Conservation (phyloP, 1,284 basidiomycete genomes). For the Psilocybe mexicana region DNA sequence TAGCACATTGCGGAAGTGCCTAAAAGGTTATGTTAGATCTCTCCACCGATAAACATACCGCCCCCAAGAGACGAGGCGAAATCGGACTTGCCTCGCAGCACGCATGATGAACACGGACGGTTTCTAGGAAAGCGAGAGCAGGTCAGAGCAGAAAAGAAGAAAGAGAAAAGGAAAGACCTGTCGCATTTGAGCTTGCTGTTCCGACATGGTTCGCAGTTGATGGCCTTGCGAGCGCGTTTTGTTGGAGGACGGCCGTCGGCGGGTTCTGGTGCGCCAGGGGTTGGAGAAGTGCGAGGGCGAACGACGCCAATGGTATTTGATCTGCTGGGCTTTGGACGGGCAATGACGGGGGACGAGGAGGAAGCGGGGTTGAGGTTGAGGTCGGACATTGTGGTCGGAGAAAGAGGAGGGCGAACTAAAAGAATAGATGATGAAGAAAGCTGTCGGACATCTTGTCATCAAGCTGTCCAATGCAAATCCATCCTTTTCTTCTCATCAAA, state of each 20-base stretch:
- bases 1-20: constrained; percentile 77
- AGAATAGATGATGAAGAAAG: background rate
- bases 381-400: constrained; percentile 45
- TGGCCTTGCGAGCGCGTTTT: constrained; percentile 78
- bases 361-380: constrained; percentile 20
- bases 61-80: background rate
- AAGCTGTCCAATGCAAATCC: constrained; percentile 16
- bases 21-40: constrained; percentile 34
- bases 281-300: constrained; percentile 49
- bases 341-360: constrained; percentile 37
- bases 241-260: constrained; percentile 60
- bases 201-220: constrained; percentile 83
- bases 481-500: constrained; percentile 15
- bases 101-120: constrained; percentile 80
- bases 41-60: constrained; percentile 21
- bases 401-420: constrained; percentile 21
- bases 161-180: constrained; percentile 44
- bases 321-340: constrained; percentile 44
- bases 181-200: constrained; percentile 85
- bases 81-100: constrained; percentile 59
- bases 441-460: constrained; percentile 2
- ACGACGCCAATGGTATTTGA: constrained; percentile 40
- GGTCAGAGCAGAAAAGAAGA: constrained; percentile 2
- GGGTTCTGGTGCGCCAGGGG: constrained; percentile 40
- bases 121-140: constrained; percentile 47